Evolutionary conservation across 129 eudicot species (phyloP).

Genomic region (Logfia minima): DNA sequence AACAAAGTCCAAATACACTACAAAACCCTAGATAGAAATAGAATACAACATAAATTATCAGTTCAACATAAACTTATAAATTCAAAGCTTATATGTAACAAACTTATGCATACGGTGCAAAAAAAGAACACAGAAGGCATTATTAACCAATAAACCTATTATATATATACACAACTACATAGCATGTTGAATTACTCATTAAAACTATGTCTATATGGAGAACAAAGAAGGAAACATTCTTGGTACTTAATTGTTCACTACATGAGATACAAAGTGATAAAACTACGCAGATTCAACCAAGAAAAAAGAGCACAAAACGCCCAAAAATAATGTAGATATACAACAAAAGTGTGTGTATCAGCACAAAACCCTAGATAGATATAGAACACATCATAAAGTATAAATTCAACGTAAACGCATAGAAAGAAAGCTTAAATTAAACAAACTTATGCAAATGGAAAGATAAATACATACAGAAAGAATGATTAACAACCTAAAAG

Average conservation of each 20-base stretch:
- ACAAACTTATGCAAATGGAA: not conserved
- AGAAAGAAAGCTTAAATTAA: not conserved
- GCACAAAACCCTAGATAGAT: constrained; percentile 6
- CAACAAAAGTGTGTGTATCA: not conserved
- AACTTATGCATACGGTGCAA: not conserved
- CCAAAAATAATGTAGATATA: not conserved
- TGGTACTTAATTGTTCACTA: not conserved
- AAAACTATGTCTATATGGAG: no score
- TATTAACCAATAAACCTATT: not conserved
- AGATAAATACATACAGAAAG: not conserved
- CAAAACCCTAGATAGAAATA: constrained; percentile 9
- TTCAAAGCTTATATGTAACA: not conserved
- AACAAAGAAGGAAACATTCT: not conserved
- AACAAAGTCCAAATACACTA: constrained; percentile 2
- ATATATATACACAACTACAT: no score
- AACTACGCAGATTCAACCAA: not conserved
- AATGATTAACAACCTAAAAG: not conserved
- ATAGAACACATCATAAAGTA: not conserved
- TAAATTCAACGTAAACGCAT: constrained; percentile 13
- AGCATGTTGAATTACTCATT: no score
- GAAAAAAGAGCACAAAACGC: not conserved
- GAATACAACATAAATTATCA: constrained; percentile 4
- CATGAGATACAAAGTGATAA: not conserved
- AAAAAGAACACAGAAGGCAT: not conserved
- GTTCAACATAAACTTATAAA: constrained; percentile 1